Percentiles rank a stretch among this genome's conserved stretches.
Conservation (phyloP, 352 stramenopile species). For the Pythium folliculosum region DNA sequence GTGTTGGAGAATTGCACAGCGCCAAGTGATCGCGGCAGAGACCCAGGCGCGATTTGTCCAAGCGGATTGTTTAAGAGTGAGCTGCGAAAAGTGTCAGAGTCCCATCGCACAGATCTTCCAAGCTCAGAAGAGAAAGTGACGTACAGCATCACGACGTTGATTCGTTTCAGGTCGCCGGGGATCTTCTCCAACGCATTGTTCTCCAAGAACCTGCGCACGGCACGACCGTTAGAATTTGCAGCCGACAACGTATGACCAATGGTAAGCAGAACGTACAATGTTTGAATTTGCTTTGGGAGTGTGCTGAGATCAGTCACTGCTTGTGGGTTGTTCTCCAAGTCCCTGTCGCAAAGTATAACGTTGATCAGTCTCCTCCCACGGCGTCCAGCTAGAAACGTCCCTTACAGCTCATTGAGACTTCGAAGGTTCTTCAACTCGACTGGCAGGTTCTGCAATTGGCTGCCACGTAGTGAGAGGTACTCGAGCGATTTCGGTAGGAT, state of each 20-base stretch:
- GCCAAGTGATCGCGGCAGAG: background rate
- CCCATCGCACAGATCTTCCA: too few relatives aligned
- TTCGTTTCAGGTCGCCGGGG: background rate
- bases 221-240: background rate
- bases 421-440: background rate
- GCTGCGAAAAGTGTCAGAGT: too few relatives aligned
- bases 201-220: too few relatives aligned
- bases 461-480: background rate
- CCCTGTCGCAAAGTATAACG: background rate
- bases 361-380: background rate
- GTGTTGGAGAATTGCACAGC: background rate
- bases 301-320: background rate
- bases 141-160: background rate
- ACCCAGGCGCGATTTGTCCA: background rate
- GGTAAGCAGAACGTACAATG: background rate
- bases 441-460: conserved; percentile 1
- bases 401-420: background rate
- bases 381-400: background rate
- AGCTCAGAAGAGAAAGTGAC: too few relatives aligned
- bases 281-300: background rate
- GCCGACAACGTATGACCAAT: background rate
- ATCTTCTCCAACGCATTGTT: background rate
- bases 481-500: background rate
- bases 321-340: background rate
- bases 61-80: background rate